Percentiles rank a stretch among this genome's conserved stretches.
Evolutionary conservation across 208 protist genomes (phyloP).

Genomic region (Leishmania tarentolae): DNA sequence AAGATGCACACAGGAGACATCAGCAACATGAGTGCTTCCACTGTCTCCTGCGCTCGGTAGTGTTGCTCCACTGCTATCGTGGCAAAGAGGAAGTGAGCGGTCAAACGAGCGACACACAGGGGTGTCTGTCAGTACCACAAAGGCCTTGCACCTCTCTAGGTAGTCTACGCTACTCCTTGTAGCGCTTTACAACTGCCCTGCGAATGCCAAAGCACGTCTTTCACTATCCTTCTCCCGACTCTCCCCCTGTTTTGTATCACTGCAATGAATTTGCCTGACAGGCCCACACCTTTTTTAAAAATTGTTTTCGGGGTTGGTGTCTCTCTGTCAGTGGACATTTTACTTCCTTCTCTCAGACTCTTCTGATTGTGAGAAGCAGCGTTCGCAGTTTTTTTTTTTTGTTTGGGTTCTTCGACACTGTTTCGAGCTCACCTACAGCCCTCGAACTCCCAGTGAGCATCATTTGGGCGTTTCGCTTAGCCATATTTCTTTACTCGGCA

Average conservation of each 20-base stretch:
- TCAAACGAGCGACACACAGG: neutral
- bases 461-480: neutral
- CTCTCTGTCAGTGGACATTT: neutral
- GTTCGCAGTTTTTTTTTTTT: conserved; percentile 1
- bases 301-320: neutral
- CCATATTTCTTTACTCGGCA: neutral
- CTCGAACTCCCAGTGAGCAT: neutral
- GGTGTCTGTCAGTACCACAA: neutral
- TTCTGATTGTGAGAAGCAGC: neutral
- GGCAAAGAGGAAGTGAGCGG: neutral
- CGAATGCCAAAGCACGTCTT: neutral
- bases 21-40: neutral
- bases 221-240: neutral
- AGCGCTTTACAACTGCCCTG: neutral
- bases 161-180: neutral
- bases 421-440: neutral
- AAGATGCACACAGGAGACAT: neutral
- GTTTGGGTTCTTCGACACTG: too few species aligned
- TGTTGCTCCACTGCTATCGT: neutral
- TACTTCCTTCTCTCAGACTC: neutral
- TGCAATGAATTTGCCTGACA: neutral
- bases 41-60: neutral
- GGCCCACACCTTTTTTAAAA: neutral
- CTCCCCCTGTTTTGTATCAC: neutral
- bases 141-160: neutral